These are phyloP conservation scores for Penicillium aurantiogriseum DNA, from an alignment of 2,329 filamentous ascomycete genomes.

Conservation along the genomic window DNA sequence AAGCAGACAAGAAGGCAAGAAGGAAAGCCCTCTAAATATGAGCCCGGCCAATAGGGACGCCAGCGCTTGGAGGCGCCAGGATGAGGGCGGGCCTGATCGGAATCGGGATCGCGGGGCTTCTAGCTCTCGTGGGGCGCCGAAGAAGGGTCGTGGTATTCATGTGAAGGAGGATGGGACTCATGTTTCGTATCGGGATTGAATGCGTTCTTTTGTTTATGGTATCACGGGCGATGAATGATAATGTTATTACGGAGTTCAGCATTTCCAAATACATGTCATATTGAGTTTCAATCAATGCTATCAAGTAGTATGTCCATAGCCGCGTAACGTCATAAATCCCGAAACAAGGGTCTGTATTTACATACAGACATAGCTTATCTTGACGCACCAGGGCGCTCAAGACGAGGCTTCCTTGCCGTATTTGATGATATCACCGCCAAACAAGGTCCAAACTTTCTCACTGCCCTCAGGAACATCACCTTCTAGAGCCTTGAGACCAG, in stretches of 20 bases:
- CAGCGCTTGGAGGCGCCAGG: conserved; percentile 48
- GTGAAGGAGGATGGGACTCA: conserved; percentile 27
- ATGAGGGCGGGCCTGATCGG: conserved; percentile 46
- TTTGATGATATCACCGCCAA: conserved; percentile 40
- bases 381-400: not conserved
- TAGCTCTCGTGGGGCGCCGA: conserved; percentile 40
- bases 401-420: conserved; percentile 20
- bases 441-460: conserved; percentile 43
- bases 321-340: not conserved
- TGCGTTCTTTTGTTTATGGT: not conserved
- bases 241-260: conserved; percentile 1
- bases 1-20: conserved; percentile 40
- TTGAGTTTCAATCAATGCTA: not conserved
- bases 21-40: conserved; percentile 55
- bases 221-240: not conserved
- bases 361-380: not conserved
- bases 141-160: conserved; percentile 34
- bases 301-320: not conserved
- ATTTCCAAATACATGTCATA: not conserved
- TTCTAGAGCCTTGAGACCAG: conserved; percentile 41
- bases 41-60: conserved; percentile 62
- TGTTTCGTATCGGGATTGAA: conserved; percentile 20
- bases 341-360: not conserved
- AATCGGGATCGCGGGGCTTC: conserved; percentile 36
- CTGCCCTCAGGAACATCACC: conserved; percentile 40